Conservation (phyloP, 73 alveolate genomes). For the Tetrahymena thermophila region DNA sequence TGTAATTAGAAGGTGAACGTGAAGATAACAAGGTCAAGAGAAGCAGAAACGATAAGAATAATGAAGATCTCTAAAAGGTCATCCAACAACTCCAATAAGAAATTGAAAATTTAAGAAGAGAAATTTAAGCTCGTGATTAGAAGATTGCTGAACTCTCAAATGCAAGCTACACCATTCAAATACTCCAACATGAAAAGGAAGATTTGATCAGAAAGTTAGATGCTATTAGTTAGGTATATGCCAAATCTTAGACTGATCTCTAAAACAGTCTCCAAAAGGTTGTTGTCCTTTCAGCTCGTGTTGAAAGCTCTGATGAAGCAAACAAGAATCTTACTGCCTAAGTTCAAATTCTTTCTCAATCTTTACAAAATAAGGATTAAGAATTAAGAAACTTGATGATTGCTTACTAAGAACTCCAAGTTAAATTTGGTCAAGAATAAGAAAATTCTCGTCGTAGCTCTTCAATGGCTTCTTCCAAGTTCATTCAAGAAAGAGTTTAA, state of each 20-base stretch:
- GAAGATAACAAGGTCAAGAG: not conserved
- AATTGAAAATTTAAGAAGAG: not conserved
- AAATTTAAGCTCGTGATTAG: not conserved
- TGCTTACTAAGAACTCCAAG: not conserved
- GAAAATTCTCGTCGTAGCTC: not conserved
- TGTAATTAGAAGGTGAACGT: not conserved
- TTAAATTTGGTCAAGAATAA: not conserved
- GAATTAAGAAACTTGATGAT: not conserved
- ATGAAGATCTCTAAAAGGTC: not conserved
- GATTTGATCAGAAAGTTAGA: not conserved
- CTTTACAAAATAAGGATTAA: not conserved
- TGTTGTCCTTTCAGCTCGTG: not conserved
- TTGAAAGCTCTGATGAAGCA: not conserved
- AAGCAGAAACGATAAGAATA: not conserved
- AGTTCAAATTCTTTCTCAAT: not conserved
- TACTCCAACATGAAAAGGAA: not conserved
- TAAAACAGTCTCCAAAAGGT: not conserved
- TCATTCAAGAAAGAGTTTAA: not conserved
- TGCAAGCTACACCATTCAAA: not conserved
- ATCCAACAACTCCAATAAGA: not conserved
- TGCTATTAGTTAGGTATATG: not conserved
- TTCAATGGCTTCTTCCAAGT: not conserved
- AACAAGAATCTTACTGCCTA: not conserved
- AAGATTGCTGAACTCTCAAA: not conserved
- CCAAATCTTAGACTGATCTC: not conserved